Percentiles rank a stretch among this genome's conserved stretches.
phyloP scores from a whole-genome alignment of 306 rosid species.

The Pterocarpus santalinus region DNA sequence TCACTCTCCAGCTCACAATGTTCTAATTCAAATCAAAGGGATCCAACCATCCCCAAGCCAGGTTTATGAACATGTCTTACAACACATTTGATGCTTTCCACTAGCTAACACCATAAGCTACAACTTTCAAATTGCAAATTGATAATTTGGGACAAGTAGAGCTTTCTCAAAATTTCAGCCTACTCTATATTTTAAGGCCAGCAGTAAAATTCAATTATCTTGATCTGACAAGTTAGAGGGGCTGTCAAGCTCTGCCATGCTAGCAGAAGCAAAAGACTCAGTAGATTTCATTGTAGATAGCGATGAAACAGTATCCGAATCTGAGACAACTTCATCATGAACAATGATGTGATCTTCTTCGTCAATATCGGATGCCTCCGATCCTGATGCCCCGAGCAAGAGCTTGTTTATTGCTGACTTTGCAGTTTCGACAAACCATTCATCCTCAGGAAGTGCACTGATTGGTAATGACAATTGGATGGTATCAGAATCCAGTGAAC shows the following conservation, averaged over 20 bases:
- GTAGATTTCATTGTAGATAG: constrained; percentile 73
- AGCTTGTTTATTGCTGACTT: constrained; percentile 83
- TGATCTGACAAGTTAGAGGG: constrained; percentile 75
- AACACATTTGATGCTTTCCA: constrained; percentile 34
- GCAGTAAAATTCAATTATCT: constrained; percentile 49
- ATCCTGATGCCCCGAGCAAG: constrained; percentile 76
- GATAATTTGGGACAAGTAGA: constrained; percentile 10
- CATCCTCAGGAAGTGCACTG: constrained; percentile 94
- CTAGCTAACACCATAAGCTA: neutral
- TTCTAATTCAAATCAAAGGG: constrained; percentile 15
- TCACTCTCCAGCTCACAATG: neutral
- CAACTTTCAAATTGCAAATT: constrained; percentile 22
- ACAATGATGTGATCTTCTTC: constrained; percentile 78
- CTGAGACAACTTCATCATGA: constrained; percentile 64
- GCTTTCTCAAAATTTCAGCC: constrained; percentile 30
- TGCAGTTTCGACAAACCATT: constrained; percentile 95
- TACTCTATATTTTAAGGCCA: constrained; percentile 34
- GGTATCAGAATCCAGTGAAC: constrained; percentile 39
- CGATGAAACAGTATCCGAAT: constrained; percentile 82
- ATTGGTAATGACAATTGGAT: constrained; percentile 34
- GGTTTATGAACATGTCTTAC: constrained; percentile 27
- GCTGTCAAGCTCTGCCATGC: constrained; percentile 94
- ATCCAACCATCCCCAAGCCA: constrained; percentile 34
- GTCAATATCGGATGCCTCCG: constrained; percentile 78
- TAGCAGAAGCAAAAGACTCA: constrained; percentile 94